Conservation (phyloP, 2,329 filamentous ascomycete species). For the Cladophialophora psammophila region DNA sequence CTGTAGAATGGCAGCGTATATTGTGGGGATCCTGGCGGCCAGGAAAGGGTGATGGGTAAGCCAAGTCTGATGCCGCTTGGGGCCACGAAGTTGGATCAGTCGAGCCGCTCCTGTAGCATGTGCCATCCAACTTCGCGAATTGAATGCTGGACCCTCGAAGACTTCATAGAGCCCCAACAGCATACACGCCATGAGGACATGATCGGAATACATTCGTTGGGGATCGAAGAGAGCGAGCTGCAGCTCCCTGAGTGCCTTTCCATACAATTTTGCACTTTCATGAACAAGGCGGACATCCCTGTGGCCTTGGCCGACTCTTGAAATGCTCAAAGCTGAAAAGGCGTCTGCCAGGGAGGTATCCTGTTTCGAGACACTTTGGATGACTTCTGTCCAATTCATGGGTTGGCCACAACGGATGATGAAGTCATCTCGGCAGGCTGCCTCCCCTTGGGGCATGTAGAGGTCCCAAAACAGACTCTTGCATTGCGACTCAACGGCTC, state of each 20-base stretch:
- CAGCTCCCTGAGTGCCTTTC: slow-evolving; percentile 46
- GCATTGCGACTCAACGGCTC: slow-evolving; percentile 35
- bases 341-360: slow-evolving; percentile 35
- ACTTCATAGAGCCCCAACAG: slow-evolving; percentile 47
- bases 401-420: slow-evolving; percentile 35
- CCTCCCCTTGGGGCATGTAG: slow-evolving; percentile 36
- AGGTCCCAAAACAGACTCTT: slow-evolving; percentile 37
- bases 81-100: slow-evolving; percentile 37
- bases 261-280: slow-evolving; percentile 47
- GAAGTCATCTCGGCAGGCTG: slow-evolving; percentile 32
- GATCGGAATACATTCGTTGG: slow-evolving; percentile 45
- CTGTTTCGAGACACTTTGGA: slow-evolving; percentile 32
- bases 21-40: slow-evolving; percentile 34
- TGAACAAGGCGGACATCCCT: slow-evolving; percentile 41
- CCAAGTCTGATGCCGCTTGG: slow-evolving; percentile 30
- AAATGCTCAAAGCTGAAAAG: slow-evolving; percentile 39
- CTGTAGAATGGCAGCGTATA: slow-evolving; percentile 37
- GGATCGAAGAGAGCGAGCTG: slow-evolving; percentile 47
- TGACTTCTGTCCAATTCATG: slow-evolving; percentile 39
- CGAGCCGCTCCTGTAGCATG: slow-evolving; percentile 39
- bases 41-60: slow-evolving; percentile 37
- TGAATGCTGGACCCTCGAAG: slow-evolving; percentile 35
- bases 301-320: slow-evolving; percentile 39
- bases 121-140: slow-evolving; percentile 37
- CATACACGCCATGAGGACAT: slow-evolving; percentile 49